A percentile compares a stretch with the other conserved stretches of the same genome.
These are phyloP conservation scores for Pholiota conissans DNA, from an alignment of 768 basidiomycete species.

Conservation along the genomic window DNA sequence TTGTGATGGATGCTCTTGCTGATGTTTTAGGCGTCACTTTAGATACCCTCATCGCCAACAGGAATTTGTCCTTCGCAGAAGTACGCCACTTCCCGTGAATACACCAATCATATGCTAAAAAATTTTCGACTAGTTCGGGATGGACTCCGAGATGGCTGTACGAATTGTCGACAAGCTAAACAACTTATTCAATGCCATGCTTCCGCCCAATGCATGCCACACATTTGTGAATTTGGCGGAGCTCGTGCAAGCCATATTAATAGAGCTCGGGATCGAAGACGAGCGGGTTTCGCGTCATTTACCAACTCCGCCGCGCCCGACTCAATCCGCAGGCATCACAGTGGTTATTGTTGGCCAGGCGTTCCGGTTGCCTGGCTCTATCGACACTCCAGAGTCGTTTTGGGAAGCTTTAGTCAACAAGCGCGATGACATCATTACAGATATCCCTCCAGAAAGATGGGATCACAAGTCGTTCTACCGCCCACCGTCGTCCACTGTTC, in stretches of 20 bases:
- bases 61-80: constrained; percentile 25
- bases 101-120: neutral
- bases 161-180: constrained; percentile 27
- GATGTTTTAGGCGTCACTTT: constrained; percentile 11
- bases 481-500: constrained; percentile 4
- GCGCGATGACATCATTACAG: constrained; percentile 24
- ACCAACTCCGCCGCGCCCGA: neutral
- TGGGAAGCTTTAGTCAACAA: constrained; percentile 28
- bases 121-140: constrained; percentile 22
- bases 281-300: neutral
- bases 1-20: constrained; percentile 15
- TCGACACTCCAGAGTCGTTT: constrained; percentile 24
- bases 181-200: constrained; percentile 11
- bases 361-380: constrained; percentile 28
- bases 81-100: constrained; percentile 6
- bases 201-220: constrained; percentile 29
- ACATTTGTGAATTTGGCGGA: constrained; percentile 21
- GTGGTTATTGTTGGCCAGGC: constrained; percentile 33
- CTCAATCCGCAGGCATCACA: constrained; percentile 7
- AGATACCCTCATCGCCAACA: constrained; percentile 11
- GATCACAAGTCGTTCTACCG: constrained; percentile 30
- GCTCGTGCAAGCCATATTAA: constrained; percentile 16
- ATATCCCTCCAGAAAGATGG: constrained; percentile 28
- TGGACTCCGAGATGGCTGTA: constrained; percentile 28
- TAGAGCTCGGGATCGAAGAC: constrained; percentile 9